Conservation (phyloP, 2,329 filamentous ascomycete genomes). For the Didymosphaeria variabile region DNA sequence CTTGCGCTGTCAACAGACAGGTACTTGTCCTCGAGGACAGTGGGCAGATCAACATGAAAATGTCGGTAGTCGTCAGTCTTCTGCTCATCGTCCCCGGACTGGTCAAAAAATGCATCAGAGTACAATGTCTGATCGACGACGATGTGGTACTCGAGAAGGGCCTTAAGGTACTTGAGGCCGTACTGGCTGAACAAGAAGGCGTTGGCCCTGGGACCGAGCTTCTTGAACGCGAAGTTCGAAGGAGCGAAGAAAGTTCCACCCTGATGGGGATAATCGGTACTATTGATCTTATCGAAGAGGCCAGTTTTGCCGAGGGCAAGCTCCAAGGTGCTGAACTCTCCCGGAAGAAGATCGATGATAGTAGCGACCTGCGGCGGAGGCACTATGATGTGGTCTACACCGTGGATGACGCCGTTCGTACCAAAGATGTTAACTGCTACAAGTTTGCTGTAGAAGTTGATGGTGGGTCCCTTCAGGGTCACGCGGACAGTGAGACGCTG, state of each 20-base stretch:
- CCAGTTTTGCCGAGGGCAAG: conserved; percentile 79
- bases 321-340: conserved; percentile 79
- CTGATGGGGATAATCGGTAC: conserved; percentile 57
- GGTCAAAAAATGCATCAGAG: conserved; percentile 79
- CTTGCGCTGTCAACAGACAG: conserved; percentile 76
- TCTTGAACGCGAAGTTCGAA: conserved; percentile 79
- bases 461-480: conserved; percentile 67
- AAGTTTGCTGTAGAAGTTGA: conserved; percentile 82
- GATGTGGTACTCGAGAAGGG: conserved; percentile 81
- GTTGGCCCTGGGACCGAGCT: conserved; percentile 76
- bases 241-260: conserved; percentile 85
- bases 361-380: conserved; percentile 73
- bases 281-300: conserved; percentile 67
- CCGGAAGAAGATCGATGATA: conserved; percentile 72
- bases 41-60: conserved; percentile 76
- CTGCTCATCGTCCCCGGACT: conserved; percentile 43
- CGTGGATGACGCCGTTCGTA: conserved; percentile 84
- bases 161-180: conserved; percentile 78
- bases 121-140: conserved; percentile 80
- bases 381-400: conserved; percentile 76
- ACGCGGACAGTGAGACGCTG: conserved; percentile 78
- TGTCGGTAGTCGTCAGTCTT: conserved; percentile 49
- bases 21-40: conserved; percentile 71
- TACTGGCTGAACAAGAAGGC: conserved; percentile 84
- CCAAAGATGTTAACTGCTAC: conserved; percentile 75